Evolutionary conservation across 1,284 basidiomycete species (phyloP).

Genomic region (Ceratobasidium sp.): DNA sequence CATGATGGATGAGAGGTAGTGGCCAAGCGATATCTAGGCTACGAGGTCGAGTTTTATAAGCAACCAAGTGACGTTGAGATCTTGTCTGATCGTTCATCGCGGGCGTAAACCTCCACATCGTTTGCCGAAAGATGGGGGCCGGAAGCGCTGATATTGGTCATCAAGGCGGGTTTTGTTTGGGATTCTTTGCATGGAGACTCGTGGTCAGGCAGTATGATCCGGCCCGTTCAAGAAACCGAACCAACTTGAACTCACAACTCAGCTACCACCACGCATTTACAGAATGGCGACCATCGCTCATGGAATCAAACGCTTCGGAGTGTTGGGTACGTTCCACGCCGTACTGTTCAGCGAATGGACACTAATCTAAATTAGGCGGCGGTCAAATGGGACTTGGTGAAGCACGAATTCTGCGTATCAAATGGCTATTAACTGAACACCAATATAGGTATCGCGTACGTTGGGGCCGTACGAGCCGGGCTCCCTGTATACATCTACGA

Average conservation of each 20-base stretch:
- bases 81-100: conserved; percentile 25
- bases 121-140: conserved; percentile 1
- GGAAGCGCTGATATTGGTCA: too few relatives aligned
- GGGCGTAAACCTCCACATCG: conserved; percentile 31
- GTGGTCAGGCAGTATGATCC: conserved; percentile 21
- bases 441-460: conserved; percentile 77
- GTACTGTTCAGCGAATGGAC: neutral
- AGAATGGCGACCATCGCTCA: conserved; percentile 62
- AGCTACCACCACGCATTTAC: conserved; percentile 35
- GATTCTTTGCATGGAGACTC: neutral
- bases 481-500: conserved; percentile 80
- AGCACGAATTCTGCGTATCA: too few relatives aligned
- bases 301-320: conserved; percentile 70
- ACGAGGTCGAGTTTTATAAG: neutral
- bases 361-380: conserved; percentile 52
- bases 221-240: conserved; percentile 9
- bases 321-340: conserved; percentile 57
- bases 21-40: neutral
- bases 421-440: neutral
- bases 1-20: conserved; percentile 5
- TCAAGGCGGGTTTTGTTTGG: conserved; percentile 35
- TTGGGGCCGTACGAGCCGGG: conserved; percentile 79
- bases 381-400: conserved; percentile 77
- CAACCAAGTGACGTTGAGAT: neutral
- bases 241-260: neutral